These are phyloP conservation scores for Chenopodium suecicum DNA, from an alignment of 148 eudicot genomes.

Conservation along the genomic window DNA sequence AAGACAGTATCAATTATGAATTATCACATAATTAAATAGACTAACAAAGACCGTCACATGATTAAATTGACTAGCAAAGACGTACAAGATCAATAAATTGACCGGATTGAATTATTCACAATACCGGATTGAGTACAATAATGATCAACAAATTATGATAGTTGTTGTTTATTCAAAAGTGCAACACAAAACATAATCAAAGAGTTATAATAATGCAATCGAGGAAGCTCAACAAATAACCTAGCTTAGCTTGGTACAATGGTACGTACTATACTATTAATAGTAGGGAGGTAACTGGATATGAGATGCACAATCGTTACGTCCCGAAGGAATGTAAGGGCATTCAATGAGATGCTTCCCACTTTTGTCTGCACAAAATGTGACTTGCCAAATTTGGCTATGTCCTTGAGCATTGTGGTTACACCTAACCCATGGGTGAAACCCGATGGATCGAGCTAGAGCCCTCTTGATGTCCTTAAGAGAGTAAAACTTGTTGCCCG, in stretches of 20 bases:
- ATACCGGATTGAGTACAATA: neutral
- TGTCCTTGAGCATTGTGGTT: conserved; percentile 30
- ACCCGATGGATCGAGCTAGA: conserved; percentile 23
- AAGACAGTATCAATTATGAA: too few relatives aligned
- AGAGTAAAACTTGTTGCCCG: conserved; percentile 31
- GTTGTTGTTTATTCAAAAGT: neutral
- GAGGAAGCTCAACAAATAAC: neutral
- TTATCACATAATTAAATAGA: too few relatives aligned
- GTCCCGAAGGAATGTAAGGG: conserved; percentile 35
- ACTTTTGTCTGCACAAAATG: conserved; percentile 35
- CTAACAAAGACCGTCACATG: too few relatives aligned
- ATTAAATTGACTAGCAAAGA: neutral
- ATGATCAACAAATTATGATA: neutral
- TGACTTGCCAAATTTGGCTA: conserved; percentile 35
- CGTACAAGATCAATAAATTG: neutral
- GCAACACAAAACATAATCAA: neutral
- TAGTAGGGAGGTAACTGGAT: conserved; percentile 63
- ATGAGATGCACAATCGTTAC: conserved; percentile 37
- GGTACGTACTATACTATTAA: neutral
- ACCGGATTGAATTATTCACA: neutral
- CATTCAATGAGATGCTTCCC: conserved; percentile 35
- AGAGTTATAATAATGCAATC: neutral
- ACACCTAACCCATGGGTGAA: conserved; percentile 37
- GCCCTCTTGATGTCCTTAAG: conserved; percentile 33
- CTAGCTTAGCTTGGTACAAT: neutral